Conservation (phyloP, 2,329 filamentous ascomycete species). For the Xylaria sp. region DNA sequence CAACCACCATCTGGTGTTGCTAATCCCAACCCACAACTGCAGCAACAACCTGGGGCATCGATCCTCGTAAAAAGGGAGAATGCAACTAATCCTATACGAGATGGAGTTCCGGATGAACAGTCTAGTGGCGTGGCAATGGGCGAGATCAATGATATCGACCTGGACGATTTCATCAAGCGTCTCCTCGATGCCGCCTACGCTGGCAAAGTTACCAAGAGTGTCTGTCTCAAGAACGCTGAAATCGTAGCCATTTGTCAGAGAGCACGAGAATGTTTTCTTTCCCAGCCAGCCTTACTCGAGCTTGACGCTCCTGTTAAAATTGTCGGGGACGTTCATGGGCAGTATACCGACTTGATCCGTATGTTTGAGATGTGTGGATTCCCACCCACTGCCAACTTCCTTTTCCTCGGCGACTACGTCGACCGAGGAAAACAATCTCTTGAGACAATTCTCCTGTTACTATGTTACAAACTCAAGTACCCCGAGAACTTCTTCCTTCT, state of each 20-base stretch:
- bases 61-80: conserved; percentile 88
- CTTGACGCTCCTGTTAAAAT: conserved; percentile 96
- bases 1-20: conserved; percentile 78
- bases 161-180: conserved; percentile 97
- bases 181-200: conserved; percentile 94
- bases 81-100: conserved; percentile 72
- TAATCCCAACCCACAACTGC: conserved; percentile 65
- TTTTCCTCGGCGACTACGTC: conserved; percentile 98
- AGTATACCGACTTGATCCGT: conserved; percentile 94
- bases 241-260: conserved; percentile 93
- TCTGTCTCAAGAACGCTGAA: conserved; percentile 97
- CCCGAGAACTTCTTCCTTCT: conserved; percentile 99
- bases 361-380: conserved; percentile 99
- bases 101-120: conserved; percentile 56
- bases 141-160: conserved; percentile 89
- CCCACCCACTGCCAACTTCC: conserved; percentile 88
- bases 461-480: conserved; percentile 99
- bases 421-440: conserved; percentile 99
- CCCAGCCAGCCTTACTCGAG: conserved; percentile 91
- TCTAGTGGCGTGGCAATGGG: conserved; percentile 74
- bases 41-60: conserved; percentile 81
- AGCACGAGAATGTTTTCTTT: conserved; percentile 87
- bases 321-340: conserved; percentile 94
- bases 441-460: conserved; percentile 95
- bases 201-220: conserved; percentile 96